A percentile compares a stretch with the other conserved stretches of the same genome.
These are phyloP conservation scores for Earliella scabrosa DNA, from an alignment of 1,284 basidiomycete genomes.

Conservation along the genomic window DNA sequence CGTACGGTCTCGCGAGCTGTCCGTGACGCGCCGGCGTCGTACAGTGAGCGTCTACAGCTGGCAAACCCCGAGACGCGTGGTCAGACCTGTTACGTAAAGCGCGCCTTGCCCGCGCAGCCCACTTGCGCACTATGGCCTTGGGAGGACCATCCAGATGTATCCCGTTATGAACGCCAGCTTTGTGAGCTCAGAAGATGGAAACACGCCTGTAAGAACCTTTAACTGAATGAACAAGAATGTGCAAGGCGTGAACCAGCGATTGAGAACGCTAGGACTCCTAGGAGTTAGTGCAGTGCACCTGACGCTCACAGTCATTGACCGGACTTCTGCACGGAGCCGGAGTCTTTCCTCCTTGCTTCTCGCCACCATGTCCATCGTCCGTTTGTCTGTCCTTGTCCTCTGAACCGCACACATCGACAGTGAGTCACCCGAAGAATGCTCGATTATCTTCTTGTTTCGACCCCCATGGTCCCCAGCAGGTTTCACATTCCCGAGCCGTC, in stretches of 20 bases:
- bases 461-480: background rate
- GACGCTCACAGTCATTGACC: background rate
- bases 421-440: background rate
- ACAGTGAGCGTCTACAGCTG: background rate
- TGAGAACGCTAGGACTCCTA: no score
- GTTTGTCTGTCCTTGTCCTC: background rate
- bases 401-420: background rate
- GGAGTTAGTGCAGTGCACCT: no score
- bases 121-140: no score
- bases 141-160: no score
- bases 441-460: background rate
- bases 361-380: slow-evolving; percentile 1
- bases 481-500: background rate
- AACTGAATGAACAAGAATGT: background rate
- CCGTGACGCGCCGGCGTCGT: background rate
- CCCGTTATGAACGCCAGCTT: no score
- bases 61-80: slow-evolving; percentile 4
- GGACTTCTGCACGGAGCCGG: background rate
- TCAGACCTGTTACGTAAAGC: slow-evolving; percentile 1
- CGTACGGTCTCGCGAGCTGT: slow-evolving; percentile 14
- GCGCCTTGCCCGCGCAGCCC: no score
- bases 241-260: background rate
- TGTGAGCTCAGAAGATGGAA: no score
- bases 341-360: slow-evolving; percentile 1
- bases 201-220: no score